Conservation (phyloP, 371 early-diverging fungal species). For the Mucor saturninus region DNA sequence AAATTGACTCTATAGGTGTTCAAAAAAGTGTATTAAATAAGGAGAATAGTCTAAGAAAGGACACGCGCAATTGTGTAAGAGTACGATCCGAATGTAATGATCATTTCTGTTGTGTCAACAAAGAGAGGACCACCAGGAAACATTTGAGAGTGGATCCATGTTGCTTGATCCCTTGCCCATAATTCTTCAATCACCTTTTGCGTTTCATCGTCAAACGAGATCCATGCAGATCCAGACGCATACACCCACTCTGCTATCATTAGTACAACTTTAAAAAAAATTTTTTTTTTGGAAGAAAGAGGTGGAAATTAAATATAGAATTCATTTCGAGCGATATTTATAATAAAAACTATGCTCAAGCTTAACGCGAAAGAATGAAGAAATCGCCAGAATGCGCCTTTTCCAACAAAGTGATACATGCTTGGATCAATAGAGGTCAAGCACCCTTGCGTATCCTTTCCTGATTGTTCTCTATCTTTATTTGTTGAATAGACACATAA, state of each 20-base stretch:
- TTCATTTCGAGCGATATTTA: too few species aligned
- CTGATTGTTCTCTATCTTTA: too few species aligned
- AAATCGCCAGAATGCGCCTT: too few species aligned
- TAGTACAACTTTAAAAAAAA: neutral
- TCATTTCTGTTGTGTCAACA: slow-evolving; percentile 24
- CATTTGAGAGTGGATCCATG: slow-evolving; percentile 19
- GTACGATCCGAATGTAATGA: slow-evolving; percentile 9
- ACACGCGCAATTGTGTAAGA: slow-evolving; percentile 25
- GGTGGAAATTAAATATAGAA: too few species aligned
- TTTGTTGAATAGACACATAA: too few species aligned
- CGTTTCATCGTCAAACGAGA: slow-evolving; percentile 15
- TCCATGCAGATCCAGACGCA: slow-evolving; percentile 27
- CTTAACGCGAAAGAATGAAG: too few species aligned
- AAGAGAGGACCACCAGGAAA: slow-evolving; percentile 23
- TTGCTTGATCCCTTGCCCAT: slow-evolving; percentile 25
- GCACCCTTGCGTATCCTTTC: too few species aligned
- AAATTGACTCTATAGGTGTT: neutral
- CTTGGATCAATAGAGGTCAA: too few species aligned
- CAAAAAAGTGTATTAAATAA: neutral
- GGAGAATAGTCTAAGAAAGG: neutral
- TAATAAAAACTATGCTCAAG: too few species aligned
- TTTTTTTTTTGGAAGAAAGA: neutral
- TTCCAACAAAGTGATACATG: too few species aligned
- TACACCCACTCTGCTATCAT: slow-evolving; percentile 28
- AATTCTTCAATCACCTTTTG: slow-evolving; percentile 19